Evolutionary conservation across 2,329 filamentous ascomycete species (phyloP), one percentile per base, ranked within the genome.

Genomic region (Fusarium denticulatum): DNA sequence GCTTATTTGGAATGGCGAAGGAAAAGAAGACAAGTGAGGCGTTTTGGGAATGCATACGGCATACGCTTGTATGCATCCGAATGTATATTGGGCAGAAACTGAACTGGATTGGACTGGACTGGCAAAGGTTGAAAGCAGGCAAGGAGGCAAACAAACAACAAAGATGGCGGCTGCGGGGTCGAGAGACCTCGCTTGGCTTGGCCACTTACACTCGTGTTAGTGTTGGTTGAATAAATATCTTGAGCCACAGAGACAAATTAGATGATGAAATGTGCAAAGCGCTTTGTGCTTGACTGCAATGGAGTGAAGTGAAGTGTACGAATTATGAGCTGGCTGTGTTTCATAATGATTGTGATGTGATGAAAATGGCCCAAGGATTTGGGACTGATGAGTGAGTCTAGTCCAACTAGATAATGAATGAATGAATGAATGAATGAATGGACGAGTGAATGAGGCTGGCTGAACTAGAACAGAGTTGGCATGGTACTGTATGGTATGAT

Each of bases 1-100:
- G 61, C 49, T 75, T 75, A 75, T 76, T 76, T 64, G 64, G 69
- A 67, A 74, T 53, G 67, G 66, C 46, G 68, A 74, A 49, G 65
- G 72, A 72, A 76, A 76, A 76, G 67, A 75, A 40, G 69, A 69
- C 46, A 69, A 60, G 69, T 72, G 74, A 52, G 75, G 75, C 75
- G 75, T 77, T 77, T 69, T 70, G 67, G 75, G 71, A 67, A 71
- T 56, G 68, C 67, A 69, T 72, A 61, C 45, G 37, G 32, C 40
- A 56, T 65, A 73, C 60, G 64, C 69, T 72, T 57, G 65, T 66
- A 62, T 69, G 70, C 40, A 71, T 63, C 46, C 40, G 26, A 55
- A 69, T 68, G 45, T 57, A 56, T 47, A 56, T 60, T 72, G 46
- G 30, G 30, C 53, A 36, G 55, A 34, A 36, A 50, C 22, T 67